These are phyloP conservation scores for Monilinia aucupariae DNA, from an alignment of 2,329 filamentous ascomycete species.

Conservation along the genomic window DNA sequence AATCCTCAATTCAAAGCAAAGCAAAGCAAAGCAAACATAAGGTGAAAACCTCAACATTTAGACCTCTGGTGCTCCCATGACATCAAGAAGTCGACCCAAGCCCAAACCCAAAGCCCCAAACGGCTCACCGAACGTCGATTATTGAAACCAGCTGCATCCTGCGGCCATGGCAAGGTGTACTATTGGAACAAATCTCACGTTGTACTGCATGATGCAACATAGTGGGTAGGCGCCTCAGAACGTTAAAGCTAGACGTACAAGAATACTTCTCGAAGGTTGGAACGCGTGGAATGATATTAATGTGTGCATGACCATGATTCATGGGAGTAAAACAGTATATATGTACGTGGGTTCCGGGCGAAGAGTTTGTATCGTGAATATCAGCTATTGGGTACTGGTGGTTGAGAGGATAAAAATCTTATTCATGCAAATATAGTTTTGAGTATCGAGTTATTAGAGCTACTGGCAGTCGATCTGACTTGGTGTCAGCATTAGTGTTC, in stretches of 20 bases:
- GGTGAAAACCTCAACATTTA: too few relatives aligned
- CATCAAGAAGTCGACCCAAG: too few relatives aligned
- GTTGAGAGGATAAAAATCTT: too few relatives aligned
- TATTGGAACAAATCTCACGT: neutral
- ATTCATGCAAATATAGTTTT: neutral
- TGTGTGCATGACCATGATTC: neutral
- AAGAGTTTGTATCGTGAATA: neutral
- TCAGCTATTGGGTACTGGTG: neutral
- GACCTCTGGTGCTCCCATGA: too few relatives aligned
- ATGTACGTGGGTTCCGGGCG: neutral
- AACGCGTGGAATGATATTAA: too few relatives aligned
- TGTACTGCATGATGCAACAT: neutral
- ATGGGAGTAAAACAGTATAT: neutral
- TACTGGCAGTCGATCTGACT: too few relatives aligned
- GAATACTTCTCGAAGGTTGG: slow-evolving; percentile 3
- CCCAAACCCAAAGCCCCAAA: too few relatives aligned
- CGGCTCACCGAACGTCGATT: too few relatives aligned
- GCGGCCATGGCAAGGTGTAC: neutral
- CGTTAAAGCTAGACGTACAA: neutral
- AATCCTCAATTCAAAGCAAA: too few relatives aligned
- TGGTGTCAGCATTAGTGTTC: neutral
- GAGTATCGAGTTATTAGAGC: too few relatives aligned
- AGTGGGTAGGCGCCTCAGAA: neutral
- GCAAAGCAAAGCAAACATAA: too few relatives aligned
- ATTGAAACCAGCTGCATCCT: neutral